Evolutionary conservation across 176 grass and related monocot genomes (phyloP), one percentile per base, ranked within the genome.

Genomic region (Pontederia paniculata): DNA sequence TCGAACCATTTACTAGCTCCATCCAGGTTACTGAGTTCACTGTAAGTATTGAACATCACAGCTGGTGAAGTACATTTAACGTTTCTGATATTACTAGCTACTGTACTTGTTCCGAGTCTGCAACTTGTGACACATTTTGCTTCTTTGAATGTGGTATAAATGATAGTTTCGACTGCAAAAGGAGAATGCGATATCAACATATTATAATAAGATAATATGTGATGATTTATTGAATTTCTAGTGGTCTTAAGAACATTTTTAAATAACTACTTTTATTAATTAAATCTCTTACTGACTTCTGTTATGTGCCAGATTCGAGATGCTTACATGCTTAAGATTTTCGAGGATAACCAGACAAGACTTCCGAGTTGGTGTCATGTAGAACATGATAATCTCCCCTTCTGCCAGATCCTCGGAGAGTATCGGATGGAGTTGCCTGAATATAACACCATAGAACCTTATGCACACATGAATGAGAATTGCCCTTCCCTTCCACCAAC

Each of bases 11-110:
- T 22, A 45, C 82, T 0, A 80, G 90, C 49, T 90, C 86, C 5
- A 90, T 97, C 69, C 83, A 97, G 71, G 93, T 97, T 52, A 90
- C 93, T 0, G 86, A 97, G 60, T 97, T 97, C 75, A 97, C 86
- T 58, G 93, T 97, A 88, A 90, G 93, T 95, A 44, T 19, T 23
- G 48, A 44, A 14, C 4, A 15, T 51, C 14, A 12, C 48, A 20
- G 28, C 44, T 52, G 17, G 45, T n/a, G 23, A 42, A 42, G 23
- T 47, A 23, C 13, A 64, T 6, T 31, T 20, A 12, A 48, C 23
- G 1, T 31, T 31, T 23, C 50, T 12, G 22, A 51, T 66, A 10
- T 15, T 42, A 52, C 11, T n/a, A 17, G 8, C 10, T 21, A 21
- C 44, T 44, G 14, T 12, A 22, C 2, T 13, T 1, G 0, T 21